Base-by-base conservation (phyloP, 495 filamentous ascomycete species). In the Polyplosphaeria fusca region DNA sequence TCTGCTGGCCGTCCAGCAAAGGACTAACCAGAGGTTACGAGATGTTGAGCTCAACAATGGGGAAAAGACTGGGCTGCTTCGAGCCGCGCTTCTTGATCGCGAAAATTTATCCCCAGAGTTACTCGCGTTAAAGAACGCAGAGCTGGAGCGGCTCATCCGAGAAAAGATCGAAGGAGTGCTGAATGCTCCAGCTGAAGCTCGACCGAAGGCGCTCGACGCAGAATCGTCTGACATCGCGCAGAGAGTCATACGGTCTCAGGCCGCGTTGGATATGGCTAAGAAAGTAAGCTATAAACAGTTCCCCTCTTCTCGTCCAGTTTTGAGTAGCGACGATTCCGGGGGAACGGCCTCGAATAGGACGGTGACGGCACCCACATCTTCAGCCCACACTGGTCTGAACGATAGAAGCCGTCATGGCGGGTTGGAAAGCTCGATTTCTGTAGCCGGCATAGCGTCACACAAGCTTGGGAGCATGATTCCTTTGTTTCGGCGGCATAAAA, bases 1-100 rank as follows among this genome's bases (percentile, higher is more conserved):
- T 26, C 58, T 66, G 16, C 54, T 66, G 0, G 71, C 54, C 71
- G 74, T 61, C 52, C 80, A 76, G 67, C 73, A 73, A 16, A 48
- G 51, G n/a, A 43, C 63, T 1, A 55, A 60, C 30, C 27, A 39
- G 22, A 47, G 64, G 38, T 39, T 66, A 30, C 65, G 67, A 42
- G 67, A 68, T 9, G 61, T 73, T 18, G 68, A 73, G 47, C 35
- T 60, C 19, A 67, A 70, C n/a, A 51, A 73, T 19, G 70, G 71
- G 14, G 72, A 72, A 52, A 69, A 74, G 53, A 68, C 64, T 18
- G 63, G 58, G 14, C 57, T 69, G 16, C 57, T 69, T 5, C 53
- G 59, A 2, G 39, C 50, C 22, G 64, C 68, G 5, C 71, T 77
- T 24, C 67, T 74, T 43, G 71, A 72, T 40, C 61, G 47, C 5